phyloP scores from a whole-genome alignment of 495 filamentous ascomycete species.

The Aspergillus asperescens region DNA sequence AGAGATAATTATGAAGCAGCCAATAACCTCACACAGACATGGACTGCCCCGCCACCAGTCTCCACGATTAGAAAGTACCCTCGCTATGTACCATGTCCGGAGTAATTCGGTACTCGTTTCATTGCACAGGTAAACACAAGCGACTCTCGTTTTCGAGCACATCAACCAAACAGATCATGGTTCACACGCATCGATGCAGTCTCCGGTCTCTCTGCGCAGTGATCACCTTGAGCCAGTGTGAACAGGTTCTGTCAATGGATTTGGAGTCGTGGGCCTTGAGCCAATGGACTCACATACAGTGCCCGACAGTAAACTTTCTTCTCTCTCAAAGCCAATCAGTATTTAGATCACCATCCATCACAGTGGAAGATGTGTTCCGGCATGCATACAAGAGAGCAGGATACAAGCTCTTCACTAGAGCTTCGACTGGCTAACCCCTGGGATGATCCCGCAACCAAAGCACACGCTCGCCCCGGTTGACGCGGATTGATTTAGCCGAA shows the following conservation, averaged over 20 bases:
- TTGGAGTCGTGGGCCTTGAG: background rate
- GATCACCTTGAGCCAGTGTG: background rate
- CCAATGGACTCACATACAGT: slow-evolving; percentile 6
- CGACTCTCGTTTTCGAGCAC: background rate
- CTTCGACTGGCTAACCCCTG: slow-evolving; percentile 6
- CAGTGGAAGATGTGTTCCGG: slow-evolving; percentile 8
- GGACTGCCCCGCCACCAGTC: background rate
- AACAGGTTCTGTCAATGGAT: background rate
- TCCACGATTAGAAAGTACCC: slow-evolving; percentile 6
- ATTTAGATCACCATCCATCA: slow-evolving; percentile 9
- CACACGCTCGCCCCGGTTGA: slow-evolving; percentile 21
- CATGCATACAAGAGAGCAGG: slow-evolving; percentile 9
- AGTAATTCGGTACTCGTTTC: background rate
- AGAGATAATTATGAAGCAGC: background rate
- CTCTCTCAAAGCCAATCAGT: slow-evolving; percentile 5
- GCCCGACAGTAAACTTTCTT: slow-evolving; percentile 6
- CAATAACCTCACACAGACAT: background rate
- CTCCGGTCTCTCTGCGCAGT: slow-evolving; percentile 1
- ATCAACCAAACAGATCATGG: background rate
- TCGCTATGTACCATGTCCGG: background rate
- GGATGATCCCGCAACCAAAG: slow-evolving; percentile 11
- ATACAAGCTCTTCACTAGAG: slow-evolving; percentile 1
- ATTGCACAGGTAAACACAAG: background rate
- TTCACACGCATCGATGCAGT: slow-evolving; percentile 13
- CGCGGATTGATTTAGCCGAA: slow-evolving; percentile 23